These are phyloP conservation scores for Phylloporus rhodoxanthus DNA, from an alignment of 768 basidiomycete species.

Conservation along the genomic window DNA sequence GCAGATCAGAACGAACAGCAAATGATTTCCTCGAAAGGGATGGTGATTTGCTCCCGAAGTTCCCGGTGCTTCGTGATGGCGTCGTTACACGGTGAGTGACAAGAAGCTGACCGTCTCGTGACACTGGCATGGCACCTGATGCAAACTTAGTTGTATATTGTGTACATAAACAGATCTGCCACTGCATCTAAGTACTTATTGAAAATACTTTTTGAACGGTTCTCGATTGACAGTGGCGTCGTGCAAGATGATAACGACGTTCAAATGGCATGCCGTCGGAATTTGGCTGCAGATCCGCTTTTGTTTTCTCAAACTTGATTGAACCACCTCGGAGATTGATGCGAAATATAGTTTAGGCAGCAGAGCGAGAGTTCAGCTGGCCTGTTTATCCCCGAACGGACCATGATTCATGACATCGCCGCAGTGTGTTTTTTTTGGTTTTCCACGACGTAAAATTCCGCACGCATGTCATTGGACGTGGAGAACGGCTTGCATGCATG, in stretches of 20 bases:
- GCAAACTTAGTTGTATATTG: slow-evolving; percentile 5
- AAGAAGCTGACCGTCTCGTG: slow-evolving; percentile 14
- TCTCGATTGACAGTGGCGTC: slow-evolving; percentile 23
- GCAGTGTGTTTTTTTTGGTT: background rate
- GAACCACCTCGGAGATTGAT: slow-evolving; percentile 23
- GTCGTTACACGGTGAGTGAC: slow-evolving; percentile 5
- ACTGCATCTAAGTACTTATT: slow-evolving; percentile 8
- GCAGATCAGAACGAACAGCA: background rate
- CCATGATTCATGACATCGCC: slow-evolving; percentile 11
- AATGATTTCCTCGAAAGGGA: slow-evolving; percentile 10
- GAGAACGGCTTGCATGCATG: background rate
- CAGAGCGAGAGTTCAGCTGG: slow-evolving; percentile 11
- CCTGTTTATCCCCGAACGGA: slow-evolving; percentile 23
- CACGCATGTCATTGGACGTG: slow-evolving; percentile 1
- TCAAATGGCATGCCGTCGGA: slow-evolving; percentile 16
- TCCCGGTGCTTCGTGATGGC: slow-evolving; percentile 20
- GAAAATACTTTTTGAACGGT: slow-evolving; percentile 9
- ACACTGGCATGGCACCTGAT: slow-evolving; percentile 13
- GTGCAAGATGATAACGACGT: slow-evolving; percentile 13
- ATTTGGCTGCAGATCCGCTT: slow-evolving; percentile 16
- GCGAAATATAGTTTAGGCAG: slow-evolving; percentile 20
- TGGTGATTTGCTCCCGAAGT: slow-evolving; percentile 18
- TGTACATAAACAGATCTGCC: slow-evolving; percentile 18
- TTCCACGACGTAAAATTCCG: slow-evolving; percentile 23
- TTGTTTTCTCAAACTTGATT: slow-evolving; percentile 15